Evolutionary conservation across 2,329 filamentous ascomycete genomes (phyloP), one percentile per base, ranked within the genome.

Genomic region (Cryphonectria radicalis): DNA sequence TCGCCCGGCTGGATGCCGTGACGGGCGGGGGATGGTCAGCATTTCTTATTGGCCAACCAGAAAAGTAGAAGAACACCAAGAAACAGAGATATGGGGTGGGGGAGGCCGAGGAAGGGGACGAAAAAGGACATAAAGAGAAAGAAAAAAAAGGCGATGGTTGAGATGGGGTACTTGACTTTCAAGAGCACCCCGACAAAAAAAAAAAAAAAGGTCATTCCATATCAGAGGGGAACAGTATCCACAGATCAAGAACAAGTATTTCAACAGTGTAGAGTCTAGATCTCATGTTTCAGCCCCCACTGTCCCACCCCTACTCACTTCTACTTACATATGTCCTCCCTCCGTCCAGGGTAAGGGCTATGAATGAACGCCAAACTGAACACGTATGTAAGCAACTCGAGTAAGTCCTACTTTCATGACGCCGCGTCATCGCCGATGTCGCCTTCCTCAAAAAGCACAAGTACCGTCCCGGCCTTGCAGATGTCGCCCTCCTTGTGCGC

Each of bases 401-500:
- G 1, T 32, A 6, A 17, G 3, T 10, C 55, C 7, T 32, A 13
- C 10, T 35, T 69, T 69, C 62, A 69, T 32, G 62, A 43, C 19
- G 66, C 46, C 55, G 62, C 42, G 10, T 55, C 60, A 25, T 50
- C 28, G 22, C 25, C 63, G 28, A 17, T 57, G 42, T 70, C 68
- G 13, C 59, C 64, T 67, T 73, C 72, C 66, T 73, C 43, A 60
- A 78, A 70, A 28, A 72, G n/a, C 28, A 73, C 62, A 19, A 73
- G 50, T 13, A 71, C 62, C n/a, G 70, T 70, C 65, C 69, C 60
- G 17, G 67, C 69, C 46, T 66, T 63, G 42, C 46, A 63, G 82
- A 90, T 85, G 85, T 93, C 91, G 72, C 93, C 93, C 82, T 91
- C 88, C 77, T 90, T 89, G 78, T 94, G 92, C 55, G 92, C 91